Evolutionary conservation across 129 eudicot species (phyloP), one percentile per base, ranked within the genome.

Genomic region (Mikania micrantha): DNA sequence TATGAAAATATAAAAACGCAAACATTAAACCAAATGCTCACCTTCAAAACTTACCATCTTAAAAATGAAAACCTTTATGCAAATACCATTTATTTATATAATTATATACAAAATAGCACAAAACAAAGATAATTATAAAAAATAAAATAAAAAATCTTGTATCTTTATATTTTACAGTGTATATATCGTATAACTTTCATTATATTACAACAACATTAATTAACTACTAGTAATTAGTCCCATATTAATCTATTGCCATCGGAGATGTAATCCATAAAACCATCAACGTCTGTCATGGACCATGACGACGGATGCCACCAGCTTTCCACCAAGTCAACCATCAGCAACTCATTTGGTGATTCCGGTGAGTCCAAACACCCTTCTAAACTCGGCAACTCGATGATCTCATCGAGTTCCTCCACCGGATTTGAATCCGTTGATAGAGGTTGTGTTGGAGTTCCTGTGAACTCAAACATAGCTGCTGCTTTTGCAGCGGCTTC

Each of bases 361-460:
- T 74, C 81, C 21, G 88, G 42, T 42, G 85, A 78, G 77, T 83
- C 83, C 53, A 50, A 73, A 29, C 80, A 68, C 39, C 73, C 93
- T 32, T 73, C 87, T 68, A 90, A 70, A 65, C 79, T 90, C 58
- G 97, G 97, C 38, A 90, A 61, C 79, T 90, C 87, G 27, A 73
- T 85, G 48, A 89, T 89, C 82, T 89, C 84, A 31, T 83, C 84
- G 36, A 89, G 85, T 74, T 89, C 93, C 9, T 79, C 85, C n/a
- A 72, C 60, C 39, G 74, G 34, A 5, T 62, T 49, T 0, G 54
- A 29, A 8, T 70, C 75, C 0, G 44, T 63, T 32, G 66, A 42
- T 36, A 71, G 36, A 13, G 74, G 69, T 60, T 31, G 74, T 38
- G 62, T 19, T 11, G 60, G 42, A 47, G 65, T 11, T 38, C 9